phyloP scores from a whole-genome alignment of 345 rosid species.

The Cardiospermum halicacabum region DNA sequence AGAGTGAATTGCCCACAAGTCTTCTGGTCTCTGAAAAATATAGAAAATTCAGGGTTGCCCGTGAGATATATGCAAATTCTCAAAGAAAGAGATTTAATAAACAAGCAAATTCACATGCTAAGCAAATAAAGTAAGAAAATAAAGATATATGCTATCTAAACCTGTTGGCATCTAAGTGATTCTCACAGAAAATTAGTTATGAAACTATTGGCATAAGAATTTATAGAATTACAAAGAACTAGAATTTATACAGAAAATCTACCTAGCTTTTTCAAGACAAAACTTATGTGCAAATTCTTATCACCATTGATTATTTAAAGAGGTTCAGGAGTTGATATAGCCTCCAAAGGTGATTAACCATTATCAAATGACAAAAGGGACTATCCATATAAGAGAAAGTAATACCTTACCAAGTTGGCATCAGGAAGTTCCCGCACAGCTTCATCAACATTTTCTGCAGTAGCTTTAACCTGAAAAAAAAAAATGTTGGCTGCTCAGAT shows the following conservation, averaged over 20 bases:
- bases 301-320: neutral
- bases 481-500: conserved; percentile 5
- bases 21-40: conserved; percentile 79
- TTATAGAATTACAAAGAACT: neutral
- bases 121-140: conserved; percentile 1
- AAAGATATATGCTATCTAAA: neutral
- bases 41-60: conserved; percentile 12
- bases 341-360: neutral
- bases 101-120: neutral
- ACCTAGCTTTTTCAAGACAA: neutral
- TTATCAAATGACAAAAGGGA: conserved; percentile 8
- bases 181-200: neutral
- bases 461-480: conserved; percentile 75
- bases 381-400: conserved; percentile 28
- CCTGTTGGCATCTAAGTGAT: neutral
- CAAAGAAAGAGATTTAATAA: neutral
- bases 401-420: conserved; percentile 94
- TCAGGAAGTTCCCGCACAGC: conserved; percentile 98
- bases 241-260: neutral
- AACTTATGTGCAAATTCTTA: neutral
- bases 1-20: conserved; percentile 89
- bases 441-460: conserved; percentile 95
- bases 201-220: neutral
- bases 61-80: conserved; percentile 10
- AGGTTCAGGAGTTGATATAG: neutral